Evolutionary conservation across 306 rosid genomes (phyloP), one percentile per base, ranked within the genome.

Genomic region (Quercus agrifolia): DNA sequence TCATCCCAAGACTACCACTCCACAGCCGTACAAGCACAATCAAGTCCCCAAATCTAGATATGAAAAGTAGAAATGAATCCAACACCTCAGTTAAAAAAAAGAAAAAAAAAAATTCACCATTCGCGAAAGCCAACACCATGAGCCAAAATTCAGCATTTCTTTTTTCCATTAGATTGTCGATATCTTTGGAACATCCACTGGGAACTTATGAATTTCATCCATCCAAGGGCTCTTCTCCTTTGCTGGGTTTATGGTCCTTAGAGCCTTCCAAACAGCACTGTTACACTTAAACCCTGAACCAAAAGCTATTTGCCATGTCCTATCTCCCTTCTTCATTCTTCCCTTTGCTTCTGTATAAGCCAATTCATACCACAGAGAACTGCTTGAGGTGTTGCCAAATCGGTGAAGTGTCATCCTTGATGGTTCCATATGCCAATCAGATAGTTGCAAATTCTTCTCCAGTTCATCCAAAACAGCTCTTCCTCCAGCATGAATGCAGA

Each of bases 361-460:
- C 84, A 93, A 67, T 79, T 91, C 98, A 69, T 93, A 93, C 97
- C 98, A 93, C 59, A 91, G 92, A 18, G 98, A 93, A 83, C 97
- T 93, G 86, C 97, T 93, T 5, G 97, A 93, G 15, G 97, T 92
- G 90, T 93, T 93, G 52, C 98, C 98, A 19, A 93, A 93, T 18
- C 98, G 88, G 79, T 89, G 89, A 1, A 93, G 89, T n/a, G 97
- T 93, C 98, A 93, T 92, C 85, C 98, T 89, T 11, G 98, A 93
- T 23, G 98, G 98, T 81, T 93, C 98, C 98, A 93, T 93, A 85
- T 93, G 97, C 97, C 98, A 93, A 74, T 88, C 87, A 1, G 96
- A 86, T 13, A 93, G 84, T 83, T 93, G 93, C 96, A 93, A 83
- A 88, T 93, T 93, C 85, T 90, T 91, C 91, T 93, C 97, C 82